Evolutionary conservation across 345 rosid species (phyloP), one percentile per base, ranked within the genome.

Genomic region (Mercurialis annua): DNA sequence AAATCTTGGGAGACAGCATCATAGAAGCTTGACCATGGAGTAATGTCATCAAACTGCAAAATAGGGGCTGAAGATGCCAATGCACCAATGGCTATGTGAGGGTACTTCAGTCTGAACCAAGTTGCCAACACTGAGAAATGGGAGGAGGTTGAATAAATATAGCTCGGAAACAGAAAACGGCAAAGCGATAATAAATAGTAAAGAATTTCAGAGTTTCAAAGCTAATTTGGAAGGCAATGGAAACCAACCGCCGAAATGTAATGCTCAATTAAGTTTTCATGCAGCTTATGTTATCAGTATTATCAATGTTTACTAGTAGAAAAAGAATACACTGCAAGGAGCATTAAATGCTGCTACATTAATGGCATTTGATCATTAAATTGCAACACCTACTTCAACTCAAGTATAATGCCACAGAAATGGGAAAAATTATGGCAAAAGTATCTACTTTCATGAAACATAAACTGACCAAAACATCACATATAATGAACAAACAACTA

Each of bases 101-200:
- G 95, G 66, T 91, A 86, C 72, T 91, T 90, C 52, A 91, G 73
- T 67, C 97, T 85, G 71, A 91, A 91, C 95, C 95, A 86, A 1
- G 95, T 85, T 34, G 95, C 97, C 67, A 90, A 70, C 97, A 86
- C 97, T 88, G 89, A 65, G 54, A 67, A 27, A 40, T 49, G 26
- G 55, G 11, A 23, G 29, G 29, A 15, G 27, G 21, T 12, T 30
- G 60, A 30, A 17, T 5, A 17, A 31, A 16, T 12, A 66, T 54
- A 1, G 66, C 3, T 34, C 57, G 46, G 1, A 61, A 29, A 47
- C 15, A 53, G 30, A 70, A 46, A n/a, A 36, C 33, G 67, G 14
- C 47, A 50, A 15, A 21, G 50, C 18, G 17, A 40, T 4, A 24
- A 20, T 23, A 10, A 11, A 20, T 16, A 70, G 54, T 70, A 62